These are phyloP conservation scores for Solanum chiquidenum DNA, from an alignment of 257 asterid genomes.

Conservation along the genomic window DNA sequence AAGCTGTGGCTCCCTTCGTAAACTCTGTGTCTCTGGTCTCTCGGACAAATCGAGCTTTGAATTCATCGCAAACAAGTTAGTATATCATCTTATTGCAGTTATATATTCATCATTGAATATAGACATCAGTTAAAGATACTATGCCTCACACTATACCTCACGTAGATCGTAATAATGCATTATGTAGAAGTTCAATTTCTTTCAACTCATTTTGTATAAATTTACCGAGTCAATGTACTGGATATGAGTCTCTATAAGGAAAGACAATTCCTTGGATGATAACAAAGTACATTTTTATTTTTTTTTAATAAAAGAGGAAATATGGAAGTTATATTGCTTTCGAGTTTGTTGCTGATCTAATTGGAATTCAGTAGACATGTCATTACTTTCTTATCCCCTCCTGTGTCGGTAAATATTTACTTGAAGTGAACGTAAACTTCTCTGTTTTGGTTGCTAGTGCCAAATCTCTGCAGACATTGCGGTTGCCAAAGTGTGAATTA, in stretches of 20 bases:
- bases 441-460: constrained; percentile 14
- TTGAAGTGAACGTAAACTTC: neutral
- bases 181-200: neutral
- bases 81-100: neutral
- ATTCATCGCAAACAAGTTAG: constrained; percentile 28
- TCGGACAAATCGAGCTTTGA: constrained; percentile 9
- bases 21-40: constrained; percentile 22
- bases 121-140: neutral
- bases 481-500: constrained; percentile 21
- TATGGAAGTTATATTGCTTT: neutral
- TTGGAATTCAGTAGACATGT: neutral
- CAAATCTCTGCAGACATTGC: constrained; percentile 18
- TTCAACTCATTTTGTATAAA: neutral
- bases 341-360: neutral
- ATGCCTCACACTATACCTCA: neutral
- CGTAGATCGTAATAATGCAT: neutral
- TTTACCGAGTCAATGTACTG: neutral
- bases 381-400: neutral
- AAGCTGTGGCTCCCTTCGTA: constrained; percentile 16
- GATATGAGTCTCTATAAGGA: neutral
- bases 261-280: neutral
- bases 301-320: neutral
- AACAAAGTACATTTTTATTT: neutral
- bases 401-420: neutral
- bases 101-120: neutral